Percentiles rank a stretch among this genome's conserved stretches.
These are phyloP conservation scores for Yamadazyma scolyti DNA, from an alignment of 805 yeast species.

Conservation along the genomic window DNA sequence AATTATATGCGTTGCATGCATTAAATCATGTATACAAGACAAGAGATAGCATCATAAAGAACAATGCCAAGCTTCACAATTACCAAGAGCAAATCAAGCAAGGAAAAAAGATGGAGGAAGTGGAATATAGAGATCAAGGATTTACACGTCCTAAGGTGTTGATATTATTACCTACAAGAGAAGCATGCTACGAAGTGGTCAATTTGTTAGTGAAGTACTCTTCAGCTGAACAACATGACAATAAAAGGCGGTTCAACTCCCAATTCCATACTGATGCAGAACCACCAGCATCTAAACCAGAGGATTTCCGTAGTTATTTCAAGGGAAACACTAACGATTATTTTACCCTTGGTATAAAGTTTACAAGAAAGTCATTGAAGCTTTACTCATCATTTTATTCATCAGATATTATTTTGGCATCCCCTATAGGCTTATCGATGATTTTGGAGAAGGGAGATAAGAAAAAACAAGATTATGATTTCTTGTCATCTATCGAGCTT, in stretches of 20 bases:
- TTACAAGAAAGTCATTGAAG: slow-evolving; percentile 83
- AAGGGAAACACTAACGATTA: slow-evolving; percentile 90
- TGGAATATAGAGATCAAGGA: slow-evolving; percentile 87
- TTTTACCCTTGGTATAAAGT: slow-evolving; percentile 86
- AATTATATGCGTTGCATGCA: slow-evolving; percentile 64
- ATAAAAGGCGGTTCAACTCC: slow-evolving; percentile 65
- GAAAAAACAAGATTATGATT: slow-evolving; percentile 68
- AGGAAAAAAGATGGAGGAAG: slow-evolving; percentile 34
- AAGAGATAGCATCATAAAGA: slow-evolving; percentile 76
- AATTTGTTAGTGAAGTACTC: slow-evolving; percentile 57
- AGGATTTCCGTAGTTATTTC: slow-evolving; percentile 75
- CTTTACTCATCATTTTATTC: slow-evolving; percentile 79
- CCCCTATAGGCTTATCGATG: slow-evolving; percentile 82
- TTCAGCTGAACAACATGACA: slow-evolving; percentile 74
- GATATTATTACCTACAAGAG: slow-evolving; percentile 79
- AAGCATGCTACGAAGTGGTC: slow-evolving; percentile 68
- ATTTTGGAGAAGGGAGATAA: slow-evolving; percentile 61
- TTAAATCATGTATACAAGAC: slow-evolving; percentile 85
- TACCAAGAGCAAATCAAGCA: slow-evolving; percentile 42
- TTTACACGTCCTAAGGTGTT: slow-evolving; percentile 90
- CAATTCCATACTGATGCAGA: slow-evolving; percentile 59
- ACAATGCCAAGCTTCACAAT: slow-evolving; percentile 55
- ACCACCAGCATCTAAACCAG: slow-evolving; percentile 62
- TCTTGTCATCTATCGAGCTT: slow-evolving; percentile 84
- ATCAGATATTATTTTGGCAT: slow-evolving; percentile 83